Conservation (phyloP, 2,329 filamentous ascomycete genomes). For the Botrytis paeoniae region DNA sequence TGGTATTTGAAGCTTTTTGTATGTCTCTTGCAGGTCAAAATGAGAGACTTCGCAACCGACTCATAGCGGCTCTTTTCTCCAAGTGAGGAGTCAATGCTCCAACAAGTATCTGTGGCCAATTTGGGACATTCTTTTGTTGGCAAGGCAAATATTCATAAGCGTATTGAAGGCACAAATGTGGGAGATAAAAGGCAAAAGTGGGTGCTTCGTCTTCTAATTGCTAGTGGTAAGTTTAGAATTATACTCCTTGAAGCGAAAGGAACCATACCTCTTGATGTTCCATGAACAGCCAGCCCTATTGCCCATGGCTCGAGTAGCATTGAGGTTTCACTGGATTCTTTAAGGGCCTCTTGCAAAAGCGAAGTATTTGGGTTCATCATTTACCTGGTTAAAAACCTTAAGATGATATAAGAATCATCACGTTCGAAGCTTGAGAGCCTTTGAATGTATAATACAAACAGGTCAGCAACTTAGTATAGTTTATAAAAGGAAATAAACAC, state of each 20-base stretch:
- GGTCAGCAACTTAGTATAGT: not conserved
- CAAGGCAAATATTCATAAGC: not conserved
- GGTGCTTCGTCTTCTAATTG: not conserved
- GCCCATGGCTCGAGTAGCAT: not conserved
- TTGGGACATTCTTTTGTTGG: not conserved
- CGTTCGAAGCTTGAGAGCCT: not conserved
- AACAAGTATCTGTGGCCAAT: not conserved
- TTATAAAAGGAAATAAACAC: not conserved
- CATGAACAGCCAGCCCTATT: not conserved
- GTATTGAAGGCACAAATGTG: not conserved
- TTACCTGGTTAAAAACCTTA: not conserved
- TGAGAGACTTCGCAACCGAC: not conserved
- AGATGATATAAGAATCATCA: not conserved
- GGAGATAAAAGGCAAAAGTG: not conserved
- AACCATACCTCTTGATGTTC: too few relatives aligned
- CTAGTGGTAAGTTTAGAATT: not conserved
- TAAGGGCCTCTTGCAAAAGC: not conserved
- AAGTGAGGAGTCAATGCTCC: not conserved
- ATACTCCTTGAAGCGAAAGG: too few relatives aligned
- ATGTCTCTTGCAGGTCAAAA: not conserved
- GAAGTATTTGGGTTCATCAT: not conserved
- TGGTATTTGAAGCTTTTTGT: not conserved
- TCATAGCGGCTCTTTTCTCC: not conserved
- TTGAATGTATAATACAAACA: not conserved
- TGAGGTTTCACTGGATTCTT: not conserved